phyloP scores from a whole-genome alignment of 768 basidiomycete genomes.

The Obba rivulosa region DNA sequence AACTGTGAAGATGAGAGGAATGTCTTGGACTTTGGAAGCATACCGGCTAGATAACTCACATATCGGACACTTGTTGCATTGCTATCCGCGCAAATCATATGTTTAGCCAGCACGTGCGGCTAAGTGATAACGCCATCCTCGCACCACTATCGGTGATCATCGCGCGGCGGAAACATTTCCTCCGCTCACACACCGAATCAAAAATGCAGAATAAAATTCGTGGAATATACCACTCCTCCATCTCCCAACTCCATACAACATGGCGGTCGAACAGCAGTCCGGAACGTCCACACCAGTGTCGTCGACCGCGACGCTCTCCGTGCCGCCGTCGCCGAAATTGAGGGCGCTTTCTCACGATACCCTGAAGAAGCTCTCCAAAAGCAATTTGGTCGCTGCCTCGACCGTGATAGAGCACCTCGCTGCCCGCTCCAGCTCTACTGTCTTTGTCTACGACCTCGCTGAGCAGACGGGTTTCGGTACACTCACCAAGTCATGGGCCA shows the following conservation, averaged over 20 bases:
- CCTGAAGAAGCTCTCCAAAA: conserved; percentile 1
- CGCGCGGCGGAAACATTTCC: not conserved
- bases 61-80: not conserved
- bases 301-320: conserved; percentile 29
- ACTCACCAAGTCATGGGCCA: conserved; percentile 61
- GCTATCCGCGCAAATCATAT: conserved; percentile 4
- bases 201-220: too few relatives aligned
- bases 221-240: not conserved
- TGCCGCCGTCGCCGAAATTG: conserved; percentile 24
- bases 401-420: conserved; percentile 64
- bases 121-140: conserved; percentile 14
- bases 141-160: conserved; percentile 8
- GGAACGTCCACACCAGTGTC: conserved; percentile 25
- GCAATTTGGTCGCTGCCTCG: conserved; percentile 43
- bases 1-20: not conserved
- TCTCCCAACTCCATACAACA: conserved; percentile 3
- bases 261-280: conserved; percentile 22
- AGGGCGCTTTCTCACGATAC: conserved; percentile 18
- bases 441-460: conserved; percentile 81
- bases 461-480: conserved; percentile 80
- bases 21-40: not conserved
- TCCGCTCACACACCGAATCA: not conserved
- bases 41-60: not conserved
- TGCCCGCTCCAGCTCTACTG: conserved; percentile 57
- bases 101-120: not conserved